A percentile compares a stretch with the other conserved stretches of the same genome.
These are phyloP conservation scores for Phytophthora citrophthora DNA, from an alignment of 352 stramenopile species.

Conservation along the genomic window DNA sequence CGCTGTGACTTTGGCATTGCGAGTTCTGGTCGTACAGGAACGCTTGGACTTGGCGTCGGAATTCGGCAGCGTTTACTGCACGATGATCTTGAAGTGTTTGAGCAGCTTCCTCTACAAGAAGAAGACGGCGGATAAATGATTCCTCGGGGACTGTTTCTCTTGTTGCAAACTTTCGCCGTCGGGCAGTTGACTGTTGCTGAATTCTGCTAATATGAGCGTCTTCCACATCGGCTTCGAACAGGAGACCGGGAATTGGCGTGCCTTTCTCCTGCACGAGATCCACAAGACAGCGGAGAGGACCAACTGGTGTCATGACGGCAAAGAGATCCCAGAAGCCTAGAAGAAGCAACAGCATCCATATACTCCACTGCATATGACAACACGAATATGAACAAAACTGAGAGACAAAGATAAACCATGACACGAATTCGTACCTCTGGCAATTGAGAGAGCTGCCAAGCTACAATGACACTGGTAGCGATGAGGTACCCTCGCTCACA, in stretches of 20 bases:
- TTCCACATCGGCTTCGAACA: conserved; percentile 93
- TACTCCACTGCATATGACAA: conserved; percentile 65
- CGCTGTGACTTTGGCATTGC: conserved; percentile 28
- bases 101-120: conserved; percentile 5
- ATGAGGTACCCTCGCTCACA: conserved; percentile 94
- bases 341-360: conserved; percentile 91
- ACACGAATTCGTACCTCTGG: conserved; percentile 83
- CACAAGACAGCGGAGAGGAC: conserved; percentile 93
- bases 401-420: background rate
- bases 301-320: conserved; percentile 95
- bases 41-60: conserved; percentile 42
- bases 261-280: conserved; percentile 93
- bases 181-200: background rate
- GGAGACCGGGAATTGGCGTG: conserved; percentile 89
- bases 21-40: conserved; percentile 60
- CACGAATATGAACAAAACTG: background rate
- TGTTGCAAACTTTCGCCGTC: conserved; percentile 17
- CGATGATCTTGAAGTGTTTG: background rate
- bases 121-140: conserved; percentile 27
- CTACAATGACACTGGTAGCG: conserved; percentile 94
- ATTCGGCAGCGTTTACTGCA: conserved; percentile 17
- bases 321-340: conserved; percentile 98
- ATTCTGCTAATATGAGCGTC: conserved; percentile 41
- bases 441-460: conserved; percentile 96
- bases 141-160: conserved; percentile 27